Conservation (phyloP, 1,139 yeast genomes). For the Pichia sp. region DNA sequence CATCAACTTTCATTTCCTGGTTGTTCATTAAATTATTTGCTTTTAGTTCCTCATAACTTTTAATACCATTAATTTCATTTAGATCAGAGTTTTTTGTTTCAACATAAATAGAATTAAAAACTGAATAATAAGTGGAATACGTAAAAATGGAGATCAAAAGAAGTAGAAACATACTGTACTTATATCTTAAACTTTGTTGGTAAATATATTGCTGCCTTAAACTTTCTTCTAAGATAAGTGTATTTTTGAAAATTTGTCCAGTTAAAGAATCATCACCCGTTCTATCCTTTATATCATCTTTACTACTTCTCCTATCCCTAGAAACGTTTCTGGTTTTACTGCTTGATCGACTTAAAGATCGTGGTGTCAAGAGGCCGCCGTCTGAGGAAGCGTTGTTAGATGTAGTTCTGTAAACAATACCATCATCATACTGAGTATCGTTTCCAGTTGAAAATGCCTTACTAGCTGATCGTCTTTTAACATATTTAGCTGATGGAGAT, state of each 20-base stretch:
- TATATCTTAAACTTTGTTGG: constrained; percentile 62
- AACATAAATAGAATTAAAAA: constrained; percentile 19
- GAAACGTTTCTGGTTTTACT: constrained; percentile 13
- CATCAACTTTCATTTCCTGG: not conserved
- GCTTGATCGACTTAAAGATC: constrained; percentile 17
- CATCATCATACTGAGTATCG: constrained; percentile 10
- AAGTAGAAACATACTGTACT: constrained; percentile 61
- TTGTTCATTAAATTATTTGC: too few relatives aligned
- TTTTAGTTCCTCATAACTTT: too few relatives aligned
- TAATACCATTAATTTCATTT: not conserved
- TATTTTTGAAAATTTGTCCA: constrained; percentile 70
- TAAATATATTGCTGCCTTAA: constrained; percentile 70
- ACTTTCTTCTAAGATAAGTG: constrained; percentile 79
- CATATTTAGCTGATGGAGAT: constrained; percentile 9
- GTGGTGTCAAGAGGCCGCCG: constrained; percentile 8
- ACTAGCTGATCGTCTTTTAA: not conserved
- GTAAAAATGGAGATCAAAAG: constrained; percentile 26
- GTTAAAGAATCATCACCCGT: constrained; percentile 30
- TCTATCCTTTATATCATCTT: constrained; percentile 5
- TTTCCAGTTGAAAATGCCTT: not conserved
- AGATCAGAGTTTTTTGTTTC: not conserved
- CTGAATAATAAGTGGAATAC: constrained; percentile 14
- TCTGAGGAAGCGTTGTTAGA: constrained; percentile 4
- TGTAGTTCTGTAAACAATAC: constrained; percentile 7
- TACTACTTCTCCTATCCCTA: constrained; percentile 2